Percentiles rank a stretch among this genome's conserved stretches.
Conservation (phyloP, 345 rosid genomes). For the Eucalyptus erythrocorys region DNA sequence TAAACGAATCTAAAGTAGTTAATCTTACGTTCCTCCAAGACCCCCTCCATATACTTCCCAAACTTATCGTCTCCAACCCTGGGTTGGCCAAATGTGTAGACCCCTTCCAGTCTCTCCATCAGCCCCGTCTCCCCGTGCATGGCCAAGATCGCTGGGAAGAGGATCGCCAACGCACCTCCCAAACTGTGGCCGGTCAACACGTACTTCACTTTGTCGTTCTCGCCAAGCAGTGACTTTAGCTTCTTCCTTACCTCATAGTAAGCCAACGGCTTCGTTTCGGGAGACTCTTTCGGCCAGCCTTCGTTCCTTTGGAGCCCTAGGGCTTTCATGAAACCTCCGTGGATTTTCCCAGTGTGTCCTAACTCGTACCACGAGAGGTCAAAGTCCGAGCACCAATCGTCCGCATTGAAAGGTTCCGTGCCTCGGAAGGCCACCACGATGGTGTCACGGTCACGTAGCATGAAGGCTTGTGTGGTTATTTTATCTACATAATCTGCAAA, state of each 20-base stretch:
- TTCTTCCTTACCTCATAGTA: constrained; percentile 38
- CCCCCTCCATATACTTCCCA: constrained; percentile 25
- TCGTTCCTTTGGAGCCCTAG: constrained; percentile 23
- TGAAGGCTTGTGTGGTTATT: constrained; percentile 15
- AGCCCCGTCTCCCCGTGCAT: constrained; percentile 31
- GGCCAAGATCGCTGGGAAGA: constrained; percentile 40
- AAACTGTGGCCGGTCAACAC: constrained; percentile 61
- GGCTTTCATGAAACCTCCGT: constrained; percentile 57
- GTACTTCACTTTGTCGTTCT: constrained; percentile 21
- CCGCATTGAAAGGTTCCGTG: constrained; percentile 23
- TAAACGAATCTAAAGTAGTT: constrained; percentile 53
- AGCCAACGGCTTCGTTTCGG: constrained; percentile 4
- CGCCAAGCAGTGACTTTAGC: constrained; percentile 9
- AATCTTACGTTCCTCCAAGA: constrained; percentile 12
- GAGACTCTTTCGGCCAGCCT: not conserved
- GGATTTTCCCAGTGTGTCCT: constrained; percentile 25
- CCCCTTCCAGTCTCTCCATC: constrained; percentile 47
- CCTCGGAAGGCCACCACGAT: constrained; percentile 37
- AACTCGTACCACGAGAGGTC: constrained; percentile 37
- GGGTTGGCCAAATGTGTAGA: constrained; percentile 73
- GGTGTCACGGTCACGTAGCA: constrained; percentile 12
- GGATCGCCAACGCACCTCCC: constrained; percentile 52
- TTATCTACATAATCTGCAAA: constrained; percentile 15
- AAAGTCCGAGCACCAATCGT: constrained; percentile 31
- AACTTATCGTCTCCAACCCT: constrained; percentile 47